Base-by-base conservation (phyloP, 2,329 filamentous ascomycete genomes). In the Herpotrichia juniperi region DNA sequence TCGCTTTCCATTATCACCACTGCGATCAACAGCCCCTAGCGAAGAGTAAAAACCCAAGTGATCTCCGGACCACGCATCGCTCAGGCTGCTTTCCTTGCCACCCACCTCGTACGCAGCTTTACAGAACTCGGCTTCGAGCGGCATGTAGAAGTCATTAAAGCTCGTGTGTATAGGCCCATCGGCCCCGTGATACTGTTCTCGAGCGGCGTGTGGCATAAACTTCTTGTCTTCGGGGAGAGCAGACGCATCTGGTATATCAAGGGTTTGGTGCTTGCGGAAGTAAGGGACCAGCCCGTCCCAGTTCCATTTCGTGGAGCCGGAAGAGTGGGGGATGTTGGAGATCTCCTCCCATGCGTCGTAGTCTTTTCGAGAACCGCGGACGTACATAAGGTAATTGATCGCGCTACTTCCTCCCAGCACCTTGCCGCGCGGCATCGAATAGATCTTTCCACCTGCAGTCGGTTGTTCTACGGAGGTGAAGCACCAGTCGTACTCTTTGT, bases 241-340 rank as follows among this genome's bases (percentile, higher is more conserved):
- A 4, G 59, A 58, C 8, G 57, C 54, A 40, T 72, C 59, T 0
- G 59, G 58, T 14, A 71, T 61, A 31, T 74, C 69, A 9, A 74
- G 61, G 1, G 64, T 74, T 46, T 74, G 71, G 48, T 74, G 72
- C 43, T 57, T 59, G n/a, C 44, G 74, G 56, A 74, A 73, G 57
- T 72, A 74, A 10, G 67, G 71, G n/a, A 71, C 44, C 25, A 80
- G 51, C 21, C 72, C 72, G 37, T 81, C 71, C 80, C 81, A 86
- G 1, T 77, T 75, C 84, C 84, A 87, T 1, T 81, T 83, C 2
- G 66, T 44, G n/a, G n/a, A n/a, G n/a, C n/a, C n/a, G n/a, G n/a
- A n/a, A n/a, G n/a, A n/a, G n/a, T n/a, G n/a, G n/a, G n/a, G n/a
- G n/a, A n/a, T 37, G 57, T 86, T 86, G 1, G 83, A 83, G 12